These are phyloP conservation scores for Zasmidium citrigriseum DNA, from an alignment of 2,329 filamentous ascomycete species.

Conservation along the genomic window DNA sequence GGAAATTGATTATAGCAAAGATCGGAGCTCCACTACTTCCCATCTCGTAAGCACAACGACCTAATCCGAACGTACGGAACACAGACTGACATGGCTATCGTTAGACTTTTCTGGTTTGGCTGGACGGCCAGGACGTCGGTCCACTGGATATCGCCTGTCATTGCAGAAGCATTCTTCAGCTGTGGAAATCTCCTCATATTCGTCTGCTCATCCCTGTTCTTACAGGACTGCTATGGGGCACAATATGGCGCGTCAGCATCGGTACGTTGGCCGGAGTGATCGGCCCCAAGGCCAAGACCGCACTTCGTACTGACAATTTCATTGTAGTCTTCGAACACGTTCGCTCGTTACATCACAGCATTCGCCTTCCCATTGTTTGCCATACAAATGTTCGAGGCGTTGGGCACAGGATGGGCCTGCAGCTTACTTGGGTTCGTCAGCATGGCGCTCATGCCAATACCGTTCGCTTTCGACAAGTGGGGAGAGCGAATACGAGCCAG, in stretches of 20 bases:
- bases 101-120: slow-evolving; percentile 38
- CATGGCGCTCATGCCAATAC: slow-evolving; percentile 40
- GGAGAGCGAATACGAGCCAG: slow-evolving; percentile 36
- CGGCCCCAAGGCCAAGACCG: background rate
- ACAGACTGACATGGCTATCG: too few species aligned
- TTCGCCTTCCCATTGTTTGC: slow-evolving; percentile 60
- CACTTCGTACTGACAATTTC: background rate
- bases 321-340: slow-evolving; percentile 53
- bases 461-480: slow-evolving; percentile 38
- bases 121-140: slow-evolving; percentile 35
- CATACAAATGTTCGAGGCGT: slow-evolving; percentile 33
- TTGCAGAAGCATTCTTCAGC: slow-evolving; percentile 31
- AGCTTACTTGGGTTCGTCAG: slow-evolving; percentile 41
- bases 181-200: slow-evolving; percentile 43
- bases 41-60: background rate
- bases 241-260: slow-evolving; percentile 57
- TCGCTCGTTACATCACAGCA: slow-evolving; percentile 57
- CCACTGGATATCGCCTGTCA: slow-evolving; percentile 41
- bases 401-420: slow-evolving; percentile 43
- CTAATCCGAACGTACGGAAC: too few species aligned
- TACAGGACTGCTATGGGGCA: slow-evolving; percentile 55
- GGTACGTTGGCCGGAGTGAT: background rate
- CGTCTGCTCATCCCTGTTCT: slow-evolving; percentile 43
- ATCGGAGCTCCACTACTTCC: slow-evolving; percentile 15
- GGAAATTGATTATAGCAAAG: slow-evolving; percentile 14